Percentiles rank a stretch among this genome's conserved stretches.
Conservation (phyloP, 768 basidiomycete species). For the Xerocomellus amylosporus region DNA sequence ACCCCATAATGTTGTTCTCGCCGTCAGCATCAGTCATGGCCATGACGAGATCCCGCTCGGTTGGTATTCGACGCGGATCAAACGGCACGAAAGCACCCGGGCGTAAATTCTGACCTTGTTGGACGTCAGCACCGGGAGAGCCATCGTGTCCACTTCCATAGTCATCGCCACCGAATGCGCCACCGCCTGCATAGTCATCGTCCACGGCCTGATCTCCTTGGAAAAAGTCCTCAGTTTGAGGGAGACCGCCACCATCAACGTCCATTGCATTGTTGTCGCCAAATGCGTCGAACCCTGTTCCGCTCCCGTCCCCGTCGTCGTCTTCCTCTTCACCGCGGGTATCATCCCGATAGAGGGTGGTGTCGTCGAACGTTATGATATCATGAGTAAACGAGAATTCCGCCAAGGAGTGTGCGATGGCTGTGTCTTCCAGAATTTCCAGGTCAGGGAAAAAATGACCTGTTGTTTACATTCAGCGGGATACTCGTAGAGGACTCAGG, state of each 20-base stretch:
- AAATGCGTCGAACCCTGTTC: slow-evolving; percentile 19
- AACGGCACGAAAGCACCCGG: slow-evolving; percentile 68
- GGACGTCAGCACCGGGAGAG: slow-evolving; percentile 44
- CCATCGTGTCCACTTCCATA: slow-evolving; percentile 39
- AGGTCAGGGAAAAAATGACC: slow-evolving; percentile 75
- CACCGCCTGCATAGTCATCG: slow-evolving; percentile 43
- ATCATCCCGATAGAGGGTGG: slow-evolving; percentile 57
- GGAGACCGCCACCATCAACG: slow-evolving; percentile 38
- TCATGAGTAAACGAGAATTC: slow-evolving; percentile 82
- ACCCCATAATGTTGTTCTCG: slow-evolving; percentile 65
- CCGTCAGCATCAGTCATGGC: slow-evolving; percentile 74
- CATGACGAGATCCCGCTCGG: slow-evolving; percentile 79
- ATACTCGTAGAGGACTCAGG: background rate
- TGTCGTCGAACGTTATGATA: slow-evolving; percentile 56
- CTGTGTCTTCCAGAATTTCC: slow-evolving; percentile 57
- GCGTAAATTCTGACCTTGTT: slow-evolving; percentile 36
- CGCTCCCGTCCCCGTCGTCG: slow-evolving; percentile 33
- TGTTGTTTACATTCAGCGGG: slow-evolving; percentile 25
- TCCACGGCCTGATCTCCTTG: slow-evolving; percentile 55
- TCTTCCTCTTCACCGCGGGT: slow-evolving; percentile 38
- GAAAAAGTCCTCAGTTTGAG: slow-evolving; percentile 64
- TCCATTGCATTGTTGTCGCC: slow-evolving; percentile 34
- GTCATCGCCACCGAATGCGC: slow-evolving; percentile 43
- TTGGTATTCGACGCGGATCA: slow-evolving; percentile 77
- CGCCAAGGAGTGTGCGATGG: slow-evolving; percentile 77